Base-by-base conservation (phyloP, 2,329 filamentous ascomycete genomes). In the Penicillium sp. region DNA sequence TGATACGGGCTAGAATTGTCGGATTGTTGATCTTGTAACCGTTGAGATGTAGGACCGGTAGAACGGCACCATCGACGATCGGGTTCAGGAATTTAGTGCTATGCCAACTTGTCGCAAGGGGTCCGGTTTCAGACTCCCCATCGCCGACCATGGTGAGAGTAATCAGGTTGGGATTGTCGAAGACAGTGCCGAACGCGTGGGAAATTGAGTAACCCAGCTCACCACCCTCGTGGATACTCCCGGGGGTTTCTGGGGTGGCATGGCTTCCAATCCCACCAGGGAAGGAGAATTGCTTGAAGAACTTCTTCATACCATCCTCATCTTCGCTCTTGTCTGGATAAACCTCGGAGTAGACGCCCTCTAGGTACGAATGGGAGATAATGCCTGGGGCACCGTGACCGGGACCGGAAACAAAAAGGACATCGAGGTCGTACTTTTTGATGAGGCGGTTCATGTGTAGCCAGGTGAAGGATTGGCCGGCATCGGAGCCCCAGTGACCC, bases 21-120 rank as follows among this genome's bases (percentile, higher is more conserved):
- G 88, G 88, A 72, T 91, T 90, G 78, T 90, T 90, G 78, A 92
- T 92, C 79, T 92, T 92, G 81, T 92, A 92, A 43, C 89, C 89
- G 64, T 92, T 92, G 29, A 92, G 79, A 71, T 92, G 88, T 10
- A 92, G 80, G 5, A 92, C 85, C 0, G 89, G 89, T 1, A 92
- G 79, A 7, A 92, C 89, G 33, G 88, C 89, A 26, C 89, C 89
- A 65, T 92, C 89, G 0, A 83, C 87, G 62, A 90, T 87, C 4
- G 89, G 89, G 68, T 92, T 91, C 60, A 92, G 80, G 74, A 91
- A 92, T 71, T 92, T 92, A 67, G 83, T 92, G 73, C 87, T 89
- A 75, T 92, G 89, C 89, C 89, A 92, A 52, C 87, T 87, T 1
- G 89, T 90, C 23, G 89, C 89, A 42, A 92, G 77, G 16, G 89